Evolutionary conservation across 208 protist genomes (phyloP).

Genomic region (Crithidia mellificae): DNA sequence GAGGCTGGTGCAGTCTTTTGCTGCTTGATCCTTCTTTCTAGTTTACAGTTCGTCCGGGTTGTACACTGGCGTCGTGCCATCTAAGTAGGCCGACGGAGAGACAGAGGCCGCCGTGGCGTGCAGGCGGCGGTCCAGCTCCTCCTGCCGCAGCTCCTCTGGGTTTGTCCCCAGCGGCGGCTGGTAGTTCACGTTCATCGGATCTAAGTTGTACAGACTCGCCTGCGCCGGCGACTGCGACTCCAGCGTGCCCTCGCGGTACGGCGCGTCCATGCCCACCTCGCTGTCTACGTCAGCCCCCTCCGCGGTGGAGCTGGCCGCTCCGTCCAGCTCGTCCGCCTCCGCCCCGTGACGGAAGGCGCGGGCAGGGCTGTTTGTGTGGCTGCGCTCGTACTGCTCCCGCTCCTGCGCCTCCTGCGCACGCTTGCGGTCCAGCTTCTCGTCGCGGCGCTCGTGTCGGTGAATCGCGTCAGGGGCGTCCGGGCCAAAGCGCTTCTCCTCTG

Average conservation of each 20-base stretch:
- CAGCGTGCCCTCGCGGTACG: slow-evolving; percentile 16
- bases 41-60: slow-evolving; percentile 10
- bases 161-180: slow-evolving; percentile 84
- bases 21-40: neutral
- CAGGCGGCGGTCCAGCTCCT: slow-evolving; percentile 40
- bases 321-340: slow-evolving; percentile 9
- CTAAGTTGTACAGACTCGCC: slow-evolving; percentile 30
- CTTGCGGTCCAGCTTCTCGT: slow-evolving; percentile 71
- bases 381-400: slow-evolving; percentile 26
- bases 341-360: slow-evolving; percentile 22
- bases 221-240: slow-evolving; percentile 17
- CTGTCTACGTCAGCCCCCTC: slow-evolving; percentile 13
- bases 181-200: slow-evolving; percentile 49
- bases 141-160: slow-evolving; percentile 60
- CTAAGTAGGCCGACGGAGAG: slow-evolving; percentile 2
- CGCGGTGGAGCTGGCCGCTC: slow-evolving; percentile 7
- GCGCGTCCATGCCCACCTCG: slow-evolving; percentile 12
- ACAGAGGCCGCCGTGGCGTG: slow-evolving; percentile 8
- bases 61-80: slow-evolving; percentile 8
- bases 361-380: slow-evolving; percentile 6
- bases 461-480: slow-evolving; percentile 78
- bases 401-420: slow-evolving; percentile 50
- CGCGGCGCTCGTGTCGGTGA: slow-evolving; percentile 73
- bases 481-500: slow-evolving; percentile 69
- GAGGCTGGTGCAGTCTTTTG: too few relatives aligned